phyloP scores from a whole-genome alignment of 148 eudicot genomes.

The Vaccinium macrocarpon region DNA sequence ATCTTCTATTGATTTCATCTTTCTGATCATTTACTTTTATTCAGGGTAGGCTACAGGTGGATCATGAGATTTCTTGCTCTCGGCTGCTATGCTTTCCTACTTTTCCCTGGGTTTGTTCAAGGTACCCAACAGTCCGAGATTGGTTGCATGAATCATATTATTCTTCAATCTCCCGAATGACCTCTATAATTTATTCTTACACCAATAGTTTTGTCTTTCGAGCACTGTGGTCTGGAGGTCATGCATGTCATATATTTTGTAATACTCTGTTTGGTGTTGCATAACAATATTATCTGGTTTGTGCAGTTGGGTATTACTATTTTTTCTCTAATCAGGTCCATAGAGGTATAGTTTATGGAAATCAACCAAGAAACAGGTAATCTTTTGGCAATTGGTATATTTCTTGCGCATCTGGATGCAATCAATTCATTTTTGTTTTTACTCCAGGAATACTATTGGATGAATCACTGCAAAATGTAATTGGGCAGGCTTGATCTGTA shows the following conservation, averaged over 20 bases:
- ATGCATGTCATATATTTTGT: neutral
- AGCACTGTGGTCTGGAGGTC: neutral
- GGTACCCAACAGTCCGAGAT: slow-evolving; percentile 31
- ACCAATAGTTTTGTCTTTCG: neutral
- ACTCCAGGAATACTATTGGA: neutral
- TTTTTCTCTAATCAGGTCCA: slow-evolving; percentile 56
- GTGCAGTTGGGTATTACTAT: slow-evolving; percentile 66
- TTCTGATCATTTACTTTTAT: slow-evolving; percentile 34
- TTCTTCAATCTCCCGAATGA: neutral
- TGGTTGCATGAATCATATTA: neutral
- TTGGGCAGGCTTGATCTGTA: slow-evolving; percentile 67
- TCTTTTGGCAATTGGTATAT: slow-evolving; percentile 4
- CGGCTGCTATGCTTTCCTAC: slow-evolving; percentile 54
- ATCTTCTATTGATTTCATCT: neutral
- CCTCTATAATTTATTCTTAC: neutral
- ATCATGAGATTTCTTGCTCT: slow-evolving; percentile 57
- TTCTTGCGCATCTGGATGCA: slow-evolving; percentile 9
- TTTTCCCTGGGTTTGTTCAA: slow-evolving; percentile 70
- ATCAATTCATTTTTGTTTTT: neutral
- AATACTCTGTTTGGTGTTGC: slow-evolving; percentile 1
- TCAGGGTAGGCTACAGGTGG: slow-evolving; percentile 80
- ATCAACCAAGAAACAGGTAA: slow-evolving; percentile 67
- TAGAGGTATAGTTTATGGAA: slow-evolving; percentile 60
- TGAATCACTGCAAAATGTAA: slow-evolving; percentile 6
- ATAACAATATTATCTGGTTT: slow-evolving; percentile 7